These are phyloP conservation scores for Dichomitus squalens DNA, from an alignment of 1,284 basidiomycete species.

Conservation along the genomic window DNA sequence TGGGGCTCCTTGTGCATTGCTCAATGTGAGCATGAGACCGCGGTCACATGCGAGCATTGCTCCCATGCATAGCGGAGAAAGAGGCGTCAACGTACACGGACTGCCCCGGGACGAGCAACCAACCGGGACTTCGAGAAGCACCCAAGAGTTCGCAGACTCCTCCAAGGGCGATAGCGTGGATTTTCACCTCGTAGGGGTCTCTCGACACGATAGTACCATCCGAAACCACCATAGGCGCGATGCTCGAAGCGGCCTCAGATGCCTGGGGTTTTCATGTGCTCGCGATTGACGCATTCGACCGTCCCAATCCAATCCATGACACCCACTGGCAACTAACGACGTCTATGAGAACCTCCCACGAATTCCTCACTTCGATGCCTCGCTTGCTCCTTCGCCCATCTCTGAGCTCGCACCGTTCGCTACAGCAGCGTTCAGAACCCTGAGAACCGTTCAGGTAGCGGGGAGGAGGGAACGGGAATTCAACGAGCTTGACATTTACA, in stretches of 20 bases:
- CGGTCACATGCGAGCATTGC: too few species aligned
- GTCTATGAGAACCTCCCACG: neutral
- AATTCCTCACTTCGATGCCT: constrained; percentile 7
- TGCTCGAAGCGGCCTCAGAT: constrained; percentile 1
- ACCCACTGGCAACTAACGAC: constrained; percentile 1
- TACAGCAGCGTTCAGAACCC: neutral
- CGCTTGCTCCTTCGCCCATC: neutral
- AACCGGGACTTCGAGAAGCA: too few species aligned
- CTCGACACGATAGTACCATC: neutral
- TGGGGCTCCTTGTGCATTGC: neutral
- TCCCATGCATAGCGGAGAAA: too few species aligned
- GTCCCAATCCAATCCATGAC: neutral
- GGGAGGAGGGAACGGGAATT: neutral
- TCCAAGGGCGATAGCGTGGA: too few species aligned
- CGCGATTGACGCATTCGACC: constrained; percentile 3
- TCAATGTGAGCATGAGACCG: neutral
- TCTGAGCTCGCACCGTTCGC: neutral
- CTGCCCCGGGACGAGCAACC: too few species aligned
- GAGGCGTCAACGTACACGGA: too few species aligned
- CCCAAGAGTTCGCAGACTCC: too few species aligned
- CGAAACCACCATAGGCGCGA: neutral
- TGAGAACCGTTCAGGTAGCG: neutral
- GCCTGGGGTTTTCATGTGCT: constrained; percentile 6
- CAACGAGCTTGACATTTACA: neutral
- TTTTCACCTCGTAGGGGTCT: too few species aligned